Conservation (phyloP, 371 early-diverging fungal species). For the Haplosporangium sp. region DNA sequence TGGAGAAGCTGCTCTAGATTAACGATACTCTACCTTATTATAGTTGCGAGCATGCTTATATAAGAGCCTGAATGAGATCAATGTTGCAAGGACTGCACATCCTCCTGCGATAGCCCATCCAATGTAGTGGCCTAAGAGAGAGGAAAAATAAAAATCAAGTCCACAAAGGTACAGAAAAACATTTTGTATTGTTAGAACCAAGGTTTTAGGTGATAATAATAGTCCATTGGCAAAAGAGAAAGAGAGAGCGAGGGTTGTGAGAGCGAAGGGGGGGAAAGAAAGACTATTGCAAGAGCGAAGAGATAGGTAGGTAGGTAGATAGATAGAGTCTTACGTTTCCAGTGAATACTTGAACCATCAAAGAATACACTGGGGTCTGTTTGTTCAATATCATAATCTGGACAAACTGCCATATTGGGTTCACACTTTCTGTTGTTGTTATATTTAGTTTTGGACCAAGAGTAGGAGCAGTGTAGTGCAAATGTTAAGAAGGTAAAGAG, state of each 20-base stretch:
- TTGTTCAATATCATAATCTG: slow-evolving; percentile 22
- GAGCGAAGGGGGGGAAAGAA: background rate
- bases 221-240: background rate
- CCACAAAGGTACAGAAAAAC: too few relatives aligned
- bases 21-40: slow-evolving; percentile 27
- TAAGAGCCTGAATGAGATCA: slow-evolving; percentile 60
- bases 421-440: too few relatives aligned
- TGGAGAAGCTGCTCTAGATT: background rate
- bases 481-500: too few relatives aligned
- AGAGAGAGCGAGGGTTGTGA: background rate
- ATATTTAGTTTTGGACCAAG: too few relatives aligned
- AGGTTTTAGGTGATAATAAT: background rate
- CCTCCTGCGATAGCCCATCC: slow-evolving; percentile 63
- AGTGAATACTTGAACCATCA: slow-evolving; percentile 41
- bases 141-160: background rate
- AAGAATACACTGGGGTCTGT: slow-evolving; percentile 43
- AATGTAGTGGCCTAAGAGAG: slow-evolving; percentile 56
- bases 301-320: background rate
- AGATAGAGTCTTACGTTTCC: slow-evolving; percentile 42
- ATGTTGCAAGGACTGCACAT: slow-evolving; percentile 59
- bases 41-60: slow-evolving; percentile 65
- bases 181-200: too few relatives aligned
- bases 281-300: background rate
- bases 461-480: background rate
- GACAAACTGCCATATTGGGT: slow-evolving; percentile 12